Evolutionary conservation across 176 grass and related monocot species (phyloP).

Genomic region (Oryza glaberrima): DNA sequence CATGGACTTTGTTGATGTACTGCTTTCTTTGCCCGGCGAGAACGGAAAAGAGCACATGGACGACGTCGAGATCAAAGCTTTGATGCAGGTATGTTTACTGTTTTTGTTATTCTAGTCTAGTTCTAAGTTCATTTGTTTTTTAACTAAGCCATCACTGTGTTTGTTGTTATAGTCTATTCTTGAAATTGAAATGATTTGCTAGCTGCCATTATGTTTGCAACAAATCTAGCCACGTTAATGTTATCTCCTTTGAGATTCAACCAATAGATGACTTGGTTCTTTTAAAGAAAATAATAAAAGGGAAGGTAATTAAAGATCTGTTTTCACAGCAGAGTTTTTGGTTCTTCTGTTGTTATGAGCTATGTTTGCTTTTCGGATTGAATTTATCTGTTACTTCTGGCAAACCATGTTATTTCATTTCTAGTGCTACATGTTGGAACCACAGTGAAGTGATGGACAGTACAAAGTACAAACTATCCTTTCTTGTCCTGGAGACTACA

Average conservation of each 20-base stretch:
- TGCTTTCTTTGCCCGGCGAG: constrained; percentile 78
- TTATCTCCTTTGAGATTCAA: background rate
- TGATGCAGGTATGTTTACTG: constrained; percentile 73
- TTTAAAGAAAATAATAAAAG: background rate
- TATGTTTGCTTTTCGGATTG: background rate
- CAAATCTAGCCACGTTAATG: background rate
- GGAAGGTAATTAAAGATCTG: background rate
- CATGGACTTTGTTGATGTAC: constrained; percentile 86
- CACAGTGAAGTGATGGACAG: background rate
- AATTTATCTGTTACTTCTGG: background rate
- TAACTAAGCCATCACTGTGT: background rate
- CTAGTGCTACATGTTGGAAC: background rate
- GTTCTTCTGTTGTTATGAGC: background rate
- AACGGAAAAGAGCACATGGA: constrained; percentile 78
- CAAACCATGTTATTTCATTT: background rate
- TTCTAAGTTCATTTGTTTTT: background rate
- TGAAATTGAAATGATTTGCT: background rate
- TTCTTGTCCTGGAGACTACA: too few species aligned
- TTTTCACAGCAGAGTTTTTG: constrained; percentile 15
- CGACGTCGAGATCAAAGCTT: constrained; percentile 89
- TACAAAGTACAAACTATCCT: background rate
- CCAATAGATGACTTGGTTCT: background rate
- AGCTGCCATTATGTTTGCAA: constrained; percentile 8
- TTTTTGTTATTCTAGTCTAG: constrained; percentile 30
- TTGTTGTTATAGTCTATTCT: constrained; percentile 9